phyloP scores from a whole-genome alignment of 1,284 basidiomycete genomes.

The Papiliotrema terrestris region DNA sequence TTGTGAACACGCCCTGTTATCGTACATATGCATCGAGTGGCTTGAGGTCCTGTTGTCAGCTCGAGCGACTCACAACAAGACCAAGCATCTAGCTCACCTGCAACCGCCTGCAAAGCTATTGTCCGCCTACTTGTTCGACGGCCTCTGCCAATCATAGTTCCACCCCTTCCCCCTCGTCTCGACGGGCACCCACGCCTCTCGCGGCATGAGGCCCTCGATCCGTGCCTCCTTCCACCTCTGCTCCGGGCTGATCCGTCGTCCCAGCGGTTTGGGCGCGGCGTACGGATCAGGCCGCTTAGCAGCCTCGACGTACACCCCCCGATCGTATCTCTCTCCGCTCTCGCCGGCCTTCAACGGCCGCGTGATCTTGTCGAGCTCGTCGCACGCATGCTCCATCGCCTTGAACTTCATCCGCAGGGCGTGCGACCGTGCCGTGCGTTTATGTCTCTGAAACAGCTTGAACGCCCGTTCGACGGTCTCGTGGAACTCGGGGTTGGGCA shows the following conservation, averaged over 20 bases:
- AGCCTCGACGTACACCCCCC: constrained; percentile 64
- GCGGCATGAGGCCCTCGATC: constrained; percentile 76
- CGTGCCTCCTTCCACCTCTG: constrained; percentile 69
- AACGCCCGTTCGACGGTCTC: constrained; percentile 91
- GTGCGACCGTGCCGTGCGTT: constrained; percentile 63
- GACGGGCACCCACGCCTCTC: constrained; percentile 46
- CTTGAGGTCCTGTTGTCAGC: background rate
- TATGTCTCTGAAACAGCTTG: constrained; percentile 72
- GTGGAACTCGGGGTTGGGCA: constrained; percentile 82
- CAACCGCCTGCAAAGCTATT: no score
- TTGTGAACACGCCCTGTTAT: no score
- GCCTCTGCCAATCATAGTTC: constrained; percentile 46
- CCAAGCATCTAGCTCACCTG: no score
- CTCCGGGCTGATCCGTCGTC: constrained; percentile 60
- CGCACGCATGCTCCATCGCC: constrained; percentile 74
- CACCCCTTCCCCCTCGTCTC: constrained; percentile 47
- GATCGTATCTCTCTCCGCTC: constrained; percentile 13
- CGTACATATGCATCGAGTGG: background rate
- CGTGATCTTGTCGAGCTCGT: constrained; percentile 61
- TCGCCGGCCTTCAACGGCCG: constrained; percentile 1
- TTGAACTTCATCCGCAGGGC: constrained; percentile 69
- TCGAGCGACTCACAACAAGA: no score
- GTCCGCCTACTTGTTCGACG: constrained; percentile 13
- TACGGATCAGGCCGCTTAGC: constrained; percentile 61
- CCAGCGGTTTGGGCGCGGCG: constrained; percentile 53